A percentile compares a stretch with the other conserved stretches of the same genome.
Conservation (phyloP, 2,329 filamentous ascomycete genomes). For the Thelonectria olida region DNA sequence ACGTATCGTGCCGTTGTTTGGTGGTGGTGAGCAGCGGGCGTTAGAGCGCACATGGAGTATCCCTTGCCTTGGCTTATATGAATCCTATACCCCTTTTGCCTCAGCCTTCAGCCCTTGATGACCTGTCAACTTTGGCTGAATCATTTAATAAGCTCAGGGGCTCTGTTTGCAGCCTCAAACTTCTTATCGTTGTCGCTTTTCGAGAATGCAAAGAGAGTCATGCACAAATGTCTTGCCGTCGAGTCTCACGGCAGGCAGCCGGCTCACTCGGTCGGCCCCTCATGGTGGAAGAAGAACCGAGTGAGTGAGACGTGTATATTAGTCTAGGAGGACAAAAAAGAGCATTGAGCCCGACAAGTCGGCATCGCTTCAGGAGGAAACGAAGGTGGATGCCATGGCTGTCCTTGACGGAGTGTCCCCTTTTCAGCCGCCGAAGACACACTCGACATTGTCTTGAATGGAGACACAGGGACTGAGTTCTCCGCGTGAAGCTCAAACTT, state of each 20-base stretch:
- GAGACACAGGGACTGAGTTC: too few species aligned
- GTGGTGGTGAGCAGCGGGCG: not conserved
- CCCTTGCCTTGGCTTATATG: not conserved
- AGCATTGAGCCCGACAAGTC: not conserved
- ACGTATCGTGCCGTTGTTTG: not conserved
- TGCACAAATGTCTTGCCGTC: slow-evolving; percentile 4
- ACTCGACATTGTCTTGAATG: not conserved
- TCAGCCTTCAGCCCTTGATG: slow-evolving; percentile 3
- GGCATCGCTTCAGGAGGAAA: slow-evolving; percentile 1
- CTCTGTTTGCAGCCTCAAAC: slow-evolving; percentile 1
- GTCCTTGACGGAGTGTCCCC: not conserved
- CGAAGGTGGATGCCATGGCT: not conserved
- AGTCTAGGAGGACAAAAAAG: slow-evolving; percentile 11
- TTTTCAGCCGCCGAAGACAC: not conserved
- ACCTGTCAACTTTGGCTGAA: slow-evolving; percentile 7
- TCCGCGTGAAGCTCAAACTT: too few species aligned
- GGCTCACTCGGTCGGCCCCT: slow-evolving; percentile 18
- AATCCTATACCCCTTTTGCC: not conserved
- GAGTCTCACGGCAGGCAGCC: slow-evolving; percentile 32
- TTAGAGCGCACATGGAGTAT: slow-evolving; percentile 6
- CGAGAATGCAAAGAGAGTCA: not conserved
- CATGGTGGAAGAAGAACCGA: slow-evolving; percentile 10
- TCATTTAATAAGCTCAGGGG: not conserved
- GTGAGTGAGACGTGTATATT: slow-evolving; percentile 1
- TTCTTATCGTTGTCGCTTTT: too few species aligned